Evolutionary conservation across 2,329 filamentous ascomycete species (phyloP).

Genomic region (Fusarium zealandicum): DNA sequence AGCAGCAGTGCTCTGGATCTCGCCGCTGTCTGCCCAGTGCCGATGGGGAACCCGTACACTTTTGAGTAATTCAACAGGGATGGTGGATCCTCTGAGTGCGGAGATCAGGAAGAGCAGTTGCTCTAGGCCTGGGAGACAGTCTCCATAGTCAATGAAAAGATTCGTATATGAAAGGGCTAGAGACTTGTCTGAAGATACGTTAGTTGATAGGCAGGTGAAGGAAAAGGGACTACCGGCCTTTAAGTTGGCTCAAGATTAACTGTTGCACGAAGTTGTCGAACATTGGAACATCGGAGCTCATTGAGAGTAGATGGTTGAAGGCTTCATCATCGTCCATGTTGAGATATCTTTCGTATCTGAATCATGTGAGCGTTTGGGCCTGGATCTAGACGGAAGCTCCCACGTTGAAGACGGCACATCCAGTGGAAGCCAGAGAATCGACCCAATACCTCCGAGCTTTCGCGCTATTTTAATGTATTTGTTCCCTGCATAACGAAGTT

Average conservation of each 20-base stretch:
- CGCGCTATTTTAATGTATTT: slow-evolving; percentile 48
- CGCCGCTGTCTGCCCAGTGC: slow-evolving; percentile 40
- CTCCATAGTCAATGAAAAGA: slow-evolving; percentile 36
- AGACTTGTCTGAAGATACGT: slow-evolving; percentile 8
- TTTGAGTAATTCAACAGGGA: slow-evolving; percentile 38
- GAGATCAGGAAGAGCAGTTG: slow-evolving; percentile 39
- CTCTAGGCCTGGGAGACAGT: slow-evolving; percentile 36
- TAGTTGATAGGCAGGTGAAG: not conserved
- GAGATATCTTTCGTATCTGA: slow-evolving; percentile 46
- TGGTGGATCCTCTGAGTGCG: slow-evolving; percentile 31
- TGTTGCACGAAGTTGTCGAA: slow-evolving; percentile 35
- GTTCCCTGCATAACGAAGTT: slow-evolving; percentile 44
- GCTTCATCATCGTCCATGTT: slow-evolving; percentile 45
- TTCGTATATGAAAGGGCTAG: slow-evolving; percentile 34
- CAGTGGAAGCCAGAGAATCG: slow-evolving; percentile 45
- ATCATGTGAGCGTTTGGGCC: not conserved
- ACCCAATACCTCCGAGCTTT: slow-evolving; percentile 41
- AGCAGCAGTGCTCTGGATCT: slow-evolving; percentile 37
- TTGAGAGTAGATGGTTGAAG: slow-evolving; percentile 39
- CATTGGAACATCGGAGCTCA: slow-evolving; percentile 24
- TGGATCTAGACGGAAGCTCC: not conserved
- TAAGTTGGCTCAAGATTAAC: slow-evolving; percentile 34
- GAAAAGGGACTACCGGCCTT: not conserved
- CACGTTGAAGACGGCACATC: slow-evolving; percentile 47
- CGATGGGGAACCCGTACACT: slow-evolving; percentile 29